Base-by-base conservation (phyloP, 2,329 filamentous ascomycete genomes). In the Diatrype stigma region DNA sequence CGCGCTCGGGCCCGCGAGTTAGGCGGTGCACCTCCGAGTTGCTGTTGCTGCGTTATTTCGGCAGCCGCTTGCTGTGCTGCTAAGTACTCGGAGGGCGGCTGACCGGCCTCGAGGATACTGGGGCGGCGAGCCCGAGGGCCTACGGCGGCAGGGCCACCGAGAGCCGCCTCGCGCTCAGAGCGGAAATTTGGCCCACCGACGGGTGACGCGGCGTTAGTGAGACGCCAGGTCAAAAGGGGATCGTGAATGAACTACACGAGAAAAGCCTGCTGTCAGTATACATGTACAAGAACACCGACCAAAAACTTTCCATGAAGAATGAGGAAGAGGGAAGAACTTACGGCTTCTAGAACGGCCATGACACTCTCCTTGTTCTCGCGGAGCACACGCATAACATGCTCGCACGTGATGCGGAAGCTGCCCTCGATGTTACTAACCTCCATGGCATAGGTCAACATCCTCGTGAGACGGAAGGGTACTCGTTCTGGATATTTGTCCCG, bases 371-470 rank as follows among this genome's bases (percentile, higher is more conserved):
- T 99, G 72, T 99, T 99, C 60, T 94, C 91, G 51, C 94, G 80
- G 58, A 99, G 76, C 14, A 99, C 92, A 54, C 94, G 84, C 94
- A 99, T 99, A 47, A 96, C 93, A 62, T 96, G 92, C 72, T 99
- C 95, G 63, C 93, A 99, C 6, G 94, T 97, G 51, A 96, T 97
- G 54, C 95, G 85, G 79, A 96, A 99, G 71, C 90, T 96, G 61
- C 94, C 94, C 71, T 99, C 94, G 59, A 99, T 99, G 67, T 99
- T 99, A 80, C 92, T 96, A 50, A 99, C 94, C 73, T 99, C 94
- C 94, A 99, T 99, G 21, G 95, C 95, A 67, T 96, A 99, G 0
- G 95, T 99, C 72, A 99, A 83, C 94, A 99, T 99, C 60, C 94
- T 84, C 2, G 94, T 99, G 45, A 99, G 78, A 51, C 95, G 87